These are phyloP conservation scores for Colletotrichum scovillei DNA, from an alignment of 2,329 filamentous ascomycete species.

Conservation along the genomic window DNA sequence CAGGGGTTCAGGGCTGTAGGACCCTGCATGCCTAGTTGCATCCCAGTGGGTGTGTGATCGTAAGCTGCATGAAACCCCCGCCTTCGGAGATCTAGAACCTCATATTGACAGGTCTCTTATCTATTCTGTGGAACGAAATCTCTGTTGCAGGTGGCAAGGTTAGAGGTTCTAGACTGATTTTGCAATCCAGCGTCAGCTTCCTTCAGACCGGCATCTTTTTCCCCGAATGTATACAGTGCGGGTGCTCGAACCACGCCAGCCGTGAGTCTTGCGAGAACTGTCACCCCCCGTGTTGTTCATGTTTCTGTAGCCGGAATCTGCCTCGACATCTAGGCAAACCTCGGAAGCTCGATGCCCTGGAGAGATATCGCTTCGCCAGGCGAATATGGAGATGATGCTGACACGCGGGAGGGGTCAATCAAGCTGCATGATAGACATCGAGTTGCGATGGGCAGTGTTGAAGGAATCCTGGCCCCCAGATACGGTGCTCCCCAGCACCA, in stretches of 20 bases:
- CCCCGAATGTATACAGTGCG: background rate
- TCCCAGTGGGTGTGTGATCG: background rate
- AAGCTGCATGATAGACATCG: background rate
- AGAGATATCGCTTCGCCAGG: background rate
- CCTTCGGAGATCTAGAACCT: background rate
- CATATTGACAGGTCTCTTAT: background rate
- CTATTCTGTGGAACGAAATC: background rate
- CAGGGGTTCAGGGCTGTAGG: background rate
- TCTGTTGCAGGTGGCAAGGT: background rate
- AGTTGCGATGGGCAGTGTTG: background rate
- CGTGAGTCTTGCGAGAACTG: background rate
- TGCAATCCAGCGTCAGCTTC: background rate
- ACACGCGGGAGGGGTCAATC: background rate
- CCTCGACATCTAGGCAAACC: background rate
- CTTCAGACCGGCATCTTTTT: background rate
- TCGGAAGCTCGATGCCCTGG: background rate
- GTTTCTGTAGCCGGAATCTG: background rate
- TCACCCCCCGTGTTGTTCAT: background rate
- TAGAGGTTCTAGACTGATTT: background rate
- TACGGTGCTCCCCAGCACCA: background rate
- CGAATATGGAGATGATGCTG: background rate
- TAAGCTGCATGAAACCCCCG: background rate
- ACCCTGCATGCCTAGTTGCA: background rate
- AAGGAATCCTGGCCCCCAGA: too few species aligned
- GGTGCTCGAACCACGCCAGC: background rate